Conservation (phyloP, 1,139 yeast genomes). For the Debaryomycetaceae sp. region DNA sequence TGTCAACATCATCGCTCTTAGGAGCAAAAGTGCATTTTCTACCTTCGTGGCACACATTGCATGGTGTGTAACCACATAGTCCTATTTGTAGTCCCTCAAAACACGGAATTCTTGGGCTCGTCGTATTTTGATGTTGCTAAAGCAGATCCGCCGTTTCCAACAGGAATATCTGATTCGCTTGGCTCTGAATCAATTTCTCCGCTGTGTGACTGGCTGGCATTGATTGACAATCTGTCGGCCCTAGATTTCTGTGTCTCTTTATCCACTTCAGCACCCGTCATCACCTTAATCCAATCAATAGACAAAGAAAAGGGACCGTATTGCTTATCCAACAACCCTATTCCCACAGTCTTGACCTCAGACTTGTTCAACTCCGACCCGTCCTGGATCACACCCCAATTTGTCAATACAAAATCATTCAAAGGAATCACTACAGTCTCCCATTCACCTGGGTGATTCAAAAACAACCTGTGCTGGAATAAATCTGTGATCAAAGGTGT, state of each 20-base stretch:
- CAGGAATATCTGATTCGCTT: constrained; percentile 20
- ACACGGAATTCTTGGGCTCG: constrained; percentile 33
- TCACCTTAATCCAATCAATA: constrained; percentile 71
- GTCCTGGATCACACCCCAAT: constrained; percentile 78
- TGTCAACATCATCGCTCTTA: no score
- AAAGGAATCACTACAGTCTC: constrained; percentile 78
- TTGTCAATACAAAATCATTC: constrained; percentile 76
- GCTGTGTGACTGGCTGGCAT: constrained; percentile 8
- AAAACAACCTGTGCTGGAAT: constrained; percentile 76
- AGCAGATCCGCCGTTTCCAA: constrained; percentile 16
- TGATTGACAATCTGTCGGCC: constrained; percentile 21
- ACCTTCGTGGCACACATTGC: no score
- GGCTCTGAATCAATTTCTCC: constrained; percentile 10
- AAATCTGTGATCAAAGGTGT: constrained; percentile 76
- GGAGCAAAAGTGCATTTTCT: no score
- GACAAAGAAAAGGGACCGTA: constrained; percentile 74
- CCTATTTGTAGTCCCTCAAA: no score
- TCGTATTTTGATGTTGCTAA: constrained; percentile 18
- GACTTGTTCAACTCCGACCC: constrained; percentile 58
- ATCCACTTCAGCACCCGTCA: constrained; percentile 53
- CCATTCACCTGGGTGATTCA: constrained; percentile 77
- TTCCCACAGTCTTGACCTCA: constrained; percentile 70
- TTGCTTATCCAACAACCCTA: constrained; percentile 76
- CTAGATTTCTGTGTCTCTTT: constrained; percentile 34
- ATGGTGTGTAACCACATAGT: no score